Conservation (phyloP, 257 asterid genomes). For the Solanum appendiculatum region DNA sequence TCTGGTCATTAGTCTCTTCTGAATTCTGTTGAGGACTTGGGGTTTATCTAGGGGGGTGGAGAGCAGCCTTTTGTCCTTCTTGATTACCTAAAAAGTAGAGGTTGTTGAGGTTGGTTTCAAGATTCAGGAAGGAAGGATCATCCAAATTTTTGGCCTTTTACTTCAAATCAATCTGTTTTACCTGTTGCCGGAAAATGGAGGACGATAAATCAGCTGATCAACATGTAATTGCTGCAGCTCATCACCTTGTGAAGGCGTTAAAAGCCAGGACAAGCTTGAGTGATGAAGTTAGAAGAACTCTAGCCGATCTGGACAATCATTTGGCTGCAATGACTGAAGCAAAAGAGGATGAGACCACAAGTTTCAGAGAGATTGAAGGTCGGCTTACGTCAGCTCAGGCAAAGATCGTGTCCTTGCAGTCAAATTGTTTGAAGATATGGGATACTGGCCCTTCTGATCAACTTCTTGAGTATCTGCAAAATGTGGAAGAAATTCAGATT, state of each 20-base stretch:
- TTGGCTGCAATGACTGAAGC: slow-evolving; percentile 22
- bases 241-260: slow-evolving; percentile 50
- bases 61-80: not conserved
- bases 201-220: slow-evolving; percentile 11
- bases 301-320: slow-evolving; percentile 29
- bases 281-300: slow-evolving; percentile 13
- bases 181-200: slow-evolving; percentile 16
- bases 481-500: slow-evolving; percentile 35
- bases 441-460: slow-evolving; percentile 16
- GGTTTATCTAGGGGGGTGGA: not conserved
- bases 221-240: slow-evolving; percentile 46
- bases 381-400: slow-evolving; percentile 26
- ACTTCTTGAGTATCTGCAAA: slow-evolving; percentile 28
- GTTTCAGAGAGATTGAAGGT: slow-evolving; percentile 18
- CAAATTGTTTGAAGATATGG: slow-evolving; percentile 32
- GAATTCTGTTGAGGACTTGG: not conserved
- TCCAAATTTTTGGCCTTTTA: not conserved
- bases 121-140: not conserved
- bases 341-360: slow-evolving; percentile 13
- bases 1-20: not conserved
- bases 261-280: slow-evolving; percentile 20
- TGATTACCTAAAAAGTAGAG: not conserved
- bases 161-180: not conserved
- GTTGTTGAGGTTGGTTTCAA: not conserved
- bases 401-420: slow-evolving; percentile 26